A percentile compares a stretch with the other conserved stretches of the same genome.
Conservation (phyloP, 1,139 yeast species). For the Eremothecium sinecaudum region DNA sequence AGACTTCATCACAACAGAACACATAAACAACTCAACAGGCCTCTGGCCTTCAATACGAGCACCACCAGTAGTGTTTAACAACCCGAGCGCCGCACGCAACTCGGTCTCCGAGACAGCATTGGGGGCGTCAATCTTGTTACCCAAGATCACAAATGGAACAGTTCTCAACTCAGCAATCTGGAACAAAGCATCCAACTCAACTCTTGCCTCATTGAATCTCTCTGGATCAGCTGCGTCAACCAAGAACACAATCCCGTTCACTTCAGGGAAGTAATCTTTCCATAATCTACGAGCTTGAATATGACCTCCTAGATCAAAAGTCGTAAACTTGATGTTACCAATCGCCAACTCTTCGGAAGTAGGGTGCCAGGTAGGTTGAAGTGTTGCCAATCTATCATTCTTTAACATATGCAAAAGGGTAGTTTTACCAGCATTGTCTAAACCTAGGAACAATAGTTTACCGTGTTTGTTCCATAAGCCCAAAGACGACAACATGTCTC, state of each 20-base stretch:
- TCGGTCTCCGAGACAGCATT: constrained; percentile 93
- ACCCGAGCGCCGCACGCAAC: constrained; percentile 81
- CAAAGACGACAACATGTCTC: constrained; percentile 84
- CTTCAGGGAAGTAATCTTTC: constrained; percentile 99
- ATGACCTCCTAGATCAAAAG: constrained; percentile 98
- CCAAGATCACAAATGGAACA: constrained; percentile 89
- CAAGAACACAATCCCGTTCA: constrained; percentile 89
- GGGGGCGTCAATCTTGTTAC: constrained; percentile 93
- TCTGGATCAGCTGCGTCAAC: constrained; percentile 97
- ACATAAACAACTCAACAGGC: constrained; percentile 95
- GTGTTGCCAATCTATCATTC: constrained; percentile 94
- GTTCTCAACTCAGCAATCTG: constrained; percentile 80
- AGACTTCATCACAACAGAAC: constrained; percentile 93
- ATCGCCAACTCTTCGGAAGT: constrained; percentile 96
- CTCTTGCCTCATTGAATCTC: constrained; percentile 89
- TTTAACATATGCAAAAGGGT: constrained; percentile 92
- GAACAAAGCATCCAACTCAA: constrained; percentile 86
- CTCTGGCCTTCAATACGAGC: constrained; percentile 67
- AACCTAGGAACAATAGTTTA: constrained; percentile 85
- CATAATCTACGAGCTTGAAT: constrained; percentile 97
- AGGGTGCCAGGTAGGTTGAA: constrained; percentile 97
- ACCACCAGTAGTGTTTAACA: constrained; percentile 82
- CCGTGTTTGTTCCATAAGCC: constrained; percentile 99
- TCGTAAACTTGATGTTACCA: constrained; percentile 92
- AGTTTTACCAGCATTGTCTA: constrained; percentile 98